Conservation (phyloP, 257 asterid genomes). For the Solanum okadae region DNA sequence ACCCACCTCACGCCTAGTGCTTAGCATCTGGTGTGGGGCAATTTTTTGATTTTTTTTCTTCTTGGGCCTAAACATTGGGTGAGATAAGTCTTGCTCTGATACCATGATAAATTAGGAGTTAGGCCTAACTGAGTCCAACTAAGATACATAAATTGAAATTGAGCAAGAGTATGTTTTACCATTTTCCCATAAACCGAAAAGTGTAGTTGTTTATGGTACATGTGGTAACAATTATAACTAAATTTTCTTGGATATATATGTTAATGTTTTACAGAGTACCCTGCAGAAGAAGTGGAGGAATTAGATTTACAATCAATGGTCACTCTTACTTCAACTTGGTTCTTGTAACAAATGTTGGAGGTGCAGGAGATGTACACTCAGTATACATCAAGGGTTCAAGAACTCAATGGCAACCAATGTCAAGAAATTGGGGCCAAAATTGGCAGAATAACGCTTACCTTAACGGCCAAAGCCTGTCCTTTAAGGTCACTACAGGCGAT, state of each 20-base stretch:
- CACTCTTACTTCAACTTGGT: conserved; percentile 87
- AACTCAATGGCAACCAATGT: conserved; percentile 79
- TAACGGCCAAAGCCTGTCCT: conserved; percentile 80
- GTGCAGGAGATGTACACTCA: conserved; percentile 76
- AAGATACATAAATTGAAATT: neutral
- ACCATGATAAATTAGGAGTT: too few relatives aligned
- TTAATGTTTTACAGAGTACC: conserved; percentile 11
- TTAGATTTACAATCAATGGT: conserved; percentile 76
- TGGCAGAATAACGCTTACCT: conserved; percentile 90
- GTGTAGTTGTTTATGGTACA: neutral
- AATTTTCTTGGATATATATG: too few relatives aligned
- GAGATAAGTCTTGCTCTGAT: too few relatives aligned
- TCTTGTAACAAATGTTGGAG: conserved; percentile 76
- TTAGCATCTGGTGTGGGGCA: too few relatives aligned
- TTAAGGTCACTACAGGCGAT: conserved; percentile 63
- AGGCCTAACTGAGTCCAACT: too few relatives aligned
- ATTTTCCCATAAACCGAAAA: neutral
- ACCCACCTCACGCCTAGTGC: too few relatives aligned
- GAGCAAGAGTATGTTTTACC: neutral
- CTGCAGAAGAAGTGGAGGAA: conserved; percentile 85
- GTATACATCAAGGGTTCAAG: conserved; percentile 80
- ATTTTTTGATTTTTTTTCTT: too few relatives aligned
- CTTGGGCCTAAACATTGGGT: too few relatives aligned
- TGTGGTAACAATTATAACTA: neutral
- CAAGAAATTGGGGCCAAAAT: conserved; percentile 95